Conservation (phyloP, 306 rosid species). For the Acacia confusa region DNA sequence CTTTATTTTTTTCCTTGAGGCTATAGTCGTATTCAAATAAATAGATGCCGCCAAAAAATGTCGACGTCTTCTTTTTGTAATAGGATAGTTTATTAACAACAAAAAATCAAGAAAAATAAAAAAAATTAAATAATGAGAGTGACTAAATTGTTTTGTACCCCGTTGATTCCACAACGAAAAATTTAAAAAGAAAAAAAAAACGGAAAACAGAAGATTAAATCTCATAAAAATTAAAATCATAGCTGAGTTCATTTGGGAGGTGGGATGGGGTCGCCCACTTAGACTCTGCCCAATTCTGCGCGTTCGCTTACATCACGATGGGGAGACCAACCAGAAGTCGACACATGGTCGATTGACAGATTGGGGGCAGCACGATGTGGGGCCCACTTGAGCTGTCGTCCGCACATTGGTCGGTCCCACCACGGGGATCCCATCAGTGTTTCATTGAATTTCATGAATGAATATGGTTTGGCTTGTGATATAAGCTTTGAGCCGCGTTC, state of each 20-base stretch:
- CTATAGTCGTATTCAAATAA: not conserved
- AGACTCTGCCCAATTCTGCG: constrained; percentile 29
- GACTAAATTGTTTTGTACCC: no score
- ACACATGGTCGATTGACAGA: constrained; percentile 52
- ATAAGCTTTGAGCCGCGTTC: not conserved
- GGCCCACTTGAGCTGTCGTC: constrained; percentile 47
- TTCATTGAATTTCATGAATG: not conserved
- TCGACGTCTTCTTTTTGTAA: not conserved
- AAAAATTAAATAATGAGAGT: not conserved
- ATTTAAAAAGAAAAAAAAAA: no score
- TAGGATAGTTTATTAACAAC: not conserved
- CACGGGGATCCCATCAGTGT: not conserved
- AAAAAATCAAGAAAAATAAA: no score
- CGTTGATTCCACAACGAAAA: not conserved
- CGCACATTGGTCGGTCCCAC: constrained; percentile 1
- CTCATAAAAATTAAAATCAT: not conserved
- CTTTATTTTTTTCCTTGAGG: not conserved
- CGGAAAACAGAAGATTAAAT: not conserved
- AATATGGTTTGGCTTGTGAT: not conserved
- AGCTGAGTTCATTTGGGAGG: not conserved
- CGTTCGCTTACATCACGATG: constrained; percentile 27
- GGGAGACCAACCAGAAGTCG: not conserved
- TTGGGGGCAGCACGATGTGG: constrained; percentile 47
- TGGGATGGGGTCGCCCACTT: constrained; percentile 34
- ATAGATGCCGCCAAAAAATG: not conserved